Conservation (phyloP, 1,139 yeast species). For the Hemisphaericaspora xylanilytica region DNA sequence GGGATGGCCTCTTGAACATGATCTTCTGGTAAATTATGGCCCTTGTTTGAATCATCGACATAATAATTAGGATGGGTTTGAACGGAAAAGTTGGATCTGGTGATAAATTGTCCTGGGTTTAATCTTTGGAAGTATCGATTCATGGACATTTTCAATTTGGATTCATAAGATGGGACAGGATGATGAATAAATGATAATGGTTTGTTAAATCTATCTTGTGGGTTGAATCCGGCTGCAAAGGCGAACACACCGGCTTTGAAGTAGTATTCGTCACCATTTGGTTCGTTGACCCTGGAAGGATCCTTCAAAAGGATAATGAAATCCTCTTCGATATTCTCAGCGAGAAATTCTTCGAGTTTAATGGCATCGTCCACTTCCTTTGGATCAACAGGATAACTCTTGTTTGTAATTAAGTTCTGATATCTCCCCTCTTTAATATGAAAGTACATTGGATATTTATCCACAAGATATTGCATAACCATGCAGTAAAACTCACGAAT, state of each 20-base stretch:
- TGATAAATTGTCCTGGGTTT: constrained; percentile 51
- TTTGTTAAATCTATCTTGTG: constrained; percentile 50
- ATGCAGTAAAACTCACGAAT: constrained; percentile 56
- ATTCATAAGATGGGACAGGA: constrained; percentile 62
- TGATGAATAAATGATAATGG: constrained; percentile 56
- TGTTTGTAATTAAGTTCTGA: constrained; percentile 43
- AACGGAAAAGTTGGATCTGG: constrained; percentile 60
- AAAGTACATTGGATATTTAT: constrained; percentile 63
- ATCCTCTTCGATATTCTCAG: constrained; percentile 64
- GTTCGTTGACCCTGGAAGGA: constrained; percentile 16
- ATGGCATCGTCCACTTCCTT: constrained; percentile 19
- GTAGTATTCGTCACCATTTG: constrained; percentile 48
- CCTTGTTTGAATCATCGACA: constrained; percentile 53
- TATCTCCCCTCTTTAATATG: constrained; percentile 26
- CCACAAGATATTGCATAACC: constrained; percentile 45
- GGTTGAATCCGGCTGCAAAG: constrained; percentile 77
- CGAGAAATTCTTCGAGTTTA: constrained; percentile 41
- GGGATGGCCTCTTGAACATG: constrained; percentile 31
- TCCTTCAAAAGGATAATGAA: constrained; percentile 57
- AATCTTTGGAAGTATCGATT: constrained; percentile 56
- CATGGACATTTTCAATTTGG: constrained; percentile 57
- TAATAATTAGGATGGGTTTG: constrained; percentile 54
- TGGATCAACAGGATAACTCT: constrained; percentile 32
- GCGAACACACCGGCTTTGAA: constrained; percentile 64
- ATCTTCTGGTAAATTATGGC: constrained; percentile 35